Evolutionary conservation across 1,139 yeast genomes (phyloP).

Genomic region (Candida mesenterica): DNA sequence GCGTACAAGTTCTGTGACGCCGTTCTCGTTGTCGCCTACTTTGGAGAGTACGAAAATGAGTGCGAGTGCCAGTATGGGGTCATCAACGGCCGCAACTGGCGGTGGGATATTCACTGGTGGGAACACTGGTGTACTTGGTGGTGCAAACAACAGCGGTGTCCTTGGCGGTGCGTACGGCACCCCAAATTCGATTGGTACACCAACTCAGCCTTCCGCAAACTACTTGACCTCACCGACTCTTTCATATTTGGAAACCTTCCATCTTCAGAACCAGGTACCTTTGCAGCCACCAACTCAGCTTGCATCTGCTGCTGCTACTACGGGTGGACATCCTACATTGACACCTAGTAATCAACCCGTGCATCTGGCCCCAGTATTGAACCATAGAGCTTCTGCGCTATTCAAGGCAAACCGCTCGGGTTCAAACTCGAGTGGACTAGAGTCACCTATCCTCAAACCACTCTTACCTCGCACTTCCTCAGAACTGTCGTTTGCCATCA

Average conservation of each 20-base stretch:
- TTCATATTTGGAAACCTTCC: constrained; percentile 14
- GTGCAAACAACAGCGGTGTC: constrained; percentile 16
- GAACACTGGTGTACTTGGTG: constrained; percentile 14
- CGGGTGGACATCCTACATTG: not conserved
- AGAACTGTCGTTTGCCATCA: constrained; percentile 54
- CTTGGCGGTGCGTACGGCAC: too few relatives aligned
- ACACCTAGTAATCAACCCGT: not conserved
- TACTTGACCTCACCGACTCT: constrained; percentile 15
- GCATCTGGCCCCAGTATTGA: constrained; percentile 16
- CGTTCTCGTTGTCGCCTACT: constrained; percentile 50
- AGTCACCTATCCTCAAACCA: constrained; percentile 52
- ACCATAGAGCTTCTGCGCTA: constrained; percentile 13
- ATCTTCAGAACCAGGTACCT: constrained; percentile 7
- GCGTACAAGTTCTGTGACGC: constrained; percentile 42
- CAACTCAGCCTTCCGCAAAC: constrained; percentile 4
- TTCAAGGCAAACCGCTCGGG: constrained; percentile 21
- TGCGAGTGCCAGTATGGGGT: not conserved
- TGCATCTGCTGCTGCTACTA: not conserved
- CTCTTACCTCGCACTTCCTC: constrained; percentile 47
- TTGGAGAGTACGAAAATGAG: constrained; percentile 29
- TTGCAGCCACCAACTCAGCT: constrained; percentile 8
- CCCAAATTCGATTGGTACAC: constrained; percentile 3
- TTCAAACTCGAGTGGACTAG: constrained; percentile 39
- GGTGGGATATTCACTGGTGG: not conserved
- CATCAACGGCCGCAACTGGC: not conserved